Conservation (phyloP, 2,329 filamentous ascomycete species). For the Monosporascus sp. region DNA sequence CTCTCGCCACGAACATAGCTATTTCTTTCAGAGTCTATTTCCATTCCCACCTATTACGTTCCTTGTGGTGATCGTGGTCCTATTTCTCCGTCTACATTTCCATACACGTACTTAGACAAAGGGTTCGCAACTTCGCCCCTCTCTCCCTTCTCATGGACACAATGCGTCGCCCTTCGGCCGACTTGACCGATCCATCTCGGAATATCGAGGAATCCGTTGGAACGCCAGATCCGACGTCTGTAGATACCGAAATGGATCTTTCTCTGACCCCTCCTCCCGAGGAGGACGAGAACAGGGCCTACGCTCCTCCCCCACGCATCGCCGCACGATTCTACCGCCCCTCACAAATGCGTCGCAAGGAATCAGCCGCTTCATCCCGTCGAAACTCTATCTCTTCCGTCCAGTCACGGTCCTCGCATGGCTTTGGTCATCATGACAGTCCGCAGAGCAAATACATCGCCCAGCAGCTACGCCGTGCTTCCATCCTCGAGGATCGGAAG, state of each 20-base stretch:
- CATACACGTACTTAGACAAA: constrained; percentile 2
- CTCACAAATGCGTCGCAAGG: constrained; percentile 62
- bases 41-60: not conserved
- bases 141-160: constrained; percentile 13
- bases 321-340: constrained; percentile 73
- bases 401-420: constrained; percentile 65
- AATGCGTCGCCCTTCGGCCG: constrained; percentile 39
- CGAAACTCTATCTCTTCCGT: constrained; percentile 75
- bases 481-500: constrained; percentile 75
- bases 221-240: constrained; percentile 20
- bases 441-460: constrained; percentile 73
- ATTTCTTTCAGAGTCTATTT: not conserved
- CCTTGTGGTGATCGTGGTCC: no score
- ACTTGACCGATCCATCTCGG: constrained; percentile 37
- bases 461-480: constrained; percentile 73
- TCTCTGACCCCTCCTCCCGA: constrained; percentile 21
- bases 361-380: constrained; percentile 72
- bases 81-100: not conserved
- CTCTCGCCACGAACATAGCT: no score
- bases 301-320: constrained; percentile 68
- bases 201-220: constrained; percentile 32
- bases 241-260: constrained; percentile 27
- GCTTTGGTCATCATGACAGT: constrained; percentile 45
- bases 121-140: not conserved
- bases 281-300: constrained; percentile 33